Evolutionary conservation across 1,284 basidiomycete species (phyloP).

Genomic region (Ganoderma lucidum): DNA sequence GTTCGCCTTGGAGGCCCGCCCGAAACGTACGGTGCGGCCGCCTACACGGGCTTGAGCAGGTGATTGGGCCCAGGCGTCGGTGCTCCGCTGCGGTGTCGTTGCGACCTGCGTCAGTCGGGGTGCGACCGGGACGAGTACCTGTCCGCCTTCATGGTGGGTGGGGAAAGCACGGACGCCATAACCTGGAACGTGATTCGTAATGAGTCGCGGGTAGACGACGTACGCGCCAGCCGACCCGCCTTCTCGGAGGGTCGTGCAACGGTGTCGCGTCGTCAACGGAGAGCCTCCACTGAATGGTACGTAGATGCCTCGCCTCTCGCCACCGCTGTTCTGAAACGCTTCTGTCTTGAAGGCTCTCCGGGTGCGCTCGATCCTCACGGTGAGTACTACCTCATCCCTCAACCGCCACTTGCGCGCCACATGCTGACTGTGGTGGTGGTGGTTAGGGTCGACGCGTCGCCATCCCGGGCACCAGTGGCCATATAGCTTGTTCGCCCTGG

Average conservation of each 20-base stretch:
- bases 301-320: background rate
- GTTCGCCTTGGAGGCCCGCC: background rate
- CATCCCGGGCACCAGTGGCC: conserved; percentile 4
- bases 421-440: conserved; percentile 2
- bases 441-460: conserved; percentile 3
- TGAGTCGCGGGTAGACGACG: conserved; percentile 4
- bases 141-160: background rate
- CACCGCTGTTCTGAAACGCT: background rate
- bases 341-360: background rate
- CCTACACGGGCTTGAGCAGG: conserved; percentile 2
- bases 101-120: background rate
- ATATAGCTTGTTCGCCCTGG: conserved; percentile 1
- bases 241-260: background rate
- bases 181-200: background rate
- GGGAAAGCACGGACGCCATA: conserved; percentile 11
- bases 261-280: conserved; percentile 3
- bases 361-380: background rate
- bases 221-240: background rate
- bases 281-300: background rate
- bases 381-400: background rate
- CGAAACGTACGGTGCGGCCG: background rate
- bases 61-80: conserved; percentile 6
- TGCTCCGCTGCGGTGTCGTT: background rate
- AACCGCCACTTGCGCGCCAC: background rate
- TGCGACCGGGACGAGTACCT: conserved; percentile 8